These are phyloP conservation scores for Solanum gandarillasii DNA, from an alignment of 257 asterid species.

Conservation along the genomic window DNA sequence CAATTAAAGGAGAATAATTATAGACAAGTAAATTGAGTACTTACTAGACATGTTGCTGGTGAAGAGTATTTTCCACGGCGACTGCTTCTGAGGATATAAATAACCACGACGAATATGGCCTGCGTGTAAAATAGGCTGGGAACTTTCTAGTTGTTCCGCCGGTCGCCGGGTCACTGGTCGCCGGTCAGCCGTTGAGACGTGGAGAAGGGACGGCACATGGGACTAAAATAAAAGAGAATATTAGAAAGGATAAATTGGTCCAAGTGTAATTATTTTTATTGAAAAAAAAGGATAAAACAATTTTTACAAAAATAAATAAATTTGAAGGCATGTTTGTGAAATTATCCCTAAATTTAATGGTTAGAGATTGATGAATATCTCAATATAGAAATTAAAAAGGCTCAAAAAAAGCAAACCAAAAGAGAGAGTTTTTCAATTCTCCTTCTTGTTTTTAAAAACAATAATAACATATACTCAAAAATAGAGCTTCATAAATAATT, in stretches of 20 bases:
- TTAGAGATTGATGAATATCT: not conserved
- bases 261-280: not conserved
- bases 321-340: too few relatives aligned
- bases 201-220: not conserved
- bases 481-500: too few relatives aligned
- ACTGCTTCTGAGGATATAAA: not conserved
- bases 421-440: not conserved
- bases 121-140: not conserved
- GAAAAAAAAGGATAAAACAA: not conserved
- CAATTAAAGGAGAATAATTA: not conserved
- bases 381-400: not conserved
- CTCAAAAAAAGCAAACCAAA: not conserved
- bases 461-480: too few relatives aligned
- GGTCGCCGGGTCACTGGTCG: not conserved
- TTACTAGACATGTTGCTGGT: not conserved
- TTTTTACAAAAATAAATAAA: not conserved
- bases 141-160: not conserved
- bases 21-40: not conserved
- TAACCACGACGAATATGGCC: not conserved
- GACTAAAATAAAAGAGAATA: not conserved
- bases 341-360: not conserved
- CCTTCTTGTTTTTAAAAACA: not conserved
- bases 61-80: not conserved
- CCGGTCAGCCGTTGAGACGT: not conserved
- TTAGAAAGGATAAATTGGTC: not conserved